Evolutionary conservation across 768 basidiomycete species (phyloP), one percentile per base, ranked within the genome.

Genomic region (Clitopilus passeckerianus): DNA sequence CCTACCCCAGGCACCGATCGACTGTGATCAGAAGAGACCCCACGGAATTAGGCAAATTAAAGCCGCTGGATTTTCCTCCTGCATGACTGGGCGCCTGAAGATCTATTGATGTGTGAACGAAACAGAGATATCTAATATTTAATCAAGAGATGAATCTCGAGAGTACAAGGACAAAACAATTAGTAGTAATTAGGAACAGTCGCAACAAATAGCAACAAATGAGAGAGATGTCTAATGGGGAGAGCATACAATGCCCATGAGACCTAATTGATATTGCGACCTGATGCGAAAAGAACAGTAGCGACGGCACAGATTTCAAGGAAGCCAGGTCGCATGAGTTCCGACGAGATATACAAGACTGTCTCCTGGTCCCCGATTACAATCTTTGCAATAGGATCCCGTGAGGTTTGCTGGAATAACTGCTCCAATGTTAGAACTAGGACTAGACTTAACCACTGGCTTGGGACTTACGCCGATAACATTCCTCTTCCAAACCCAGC

Each of bases 391-490:
- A 50, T 18, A 3, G 46, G 46, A 20, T 50, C 46, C 9, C 22
- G 46, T 2, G 46, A 50, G 46, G 46, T 18, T 22, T 50, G 46
- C 18, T 50, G 46, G 46, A 50, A 50, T 18, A 50, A 22, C 46
- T 50, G 46, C 5, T 50, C 18, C 4, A 12, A 10, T 12, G n/a
- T 50, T 23, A 20, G 46, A 50, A 20, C n/a, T 18, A 41, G 1
- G 22, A 10, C 22, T 23, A 22, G 46, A 22, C 2, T 5, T 4
- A 10, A 9, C 12, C n/a, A 22, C 5, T 41, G 37, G 20, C 20
- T 18, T 6, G 12, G 12, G 80, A 73, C 58, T 18, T 41, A 59
- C 58, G 7, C 34, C 52, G 14, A 59, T 53, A 10, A 34, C 20
- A 35, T 53, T 53, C 30, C 27, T 27, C n/a, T 53, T 34, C 18